Evolutionary conservation across 441 rosid species (phyloP), one percentile per base, ranked within the genome.

Genomic region (Dalechampia spathulata): DNA sequence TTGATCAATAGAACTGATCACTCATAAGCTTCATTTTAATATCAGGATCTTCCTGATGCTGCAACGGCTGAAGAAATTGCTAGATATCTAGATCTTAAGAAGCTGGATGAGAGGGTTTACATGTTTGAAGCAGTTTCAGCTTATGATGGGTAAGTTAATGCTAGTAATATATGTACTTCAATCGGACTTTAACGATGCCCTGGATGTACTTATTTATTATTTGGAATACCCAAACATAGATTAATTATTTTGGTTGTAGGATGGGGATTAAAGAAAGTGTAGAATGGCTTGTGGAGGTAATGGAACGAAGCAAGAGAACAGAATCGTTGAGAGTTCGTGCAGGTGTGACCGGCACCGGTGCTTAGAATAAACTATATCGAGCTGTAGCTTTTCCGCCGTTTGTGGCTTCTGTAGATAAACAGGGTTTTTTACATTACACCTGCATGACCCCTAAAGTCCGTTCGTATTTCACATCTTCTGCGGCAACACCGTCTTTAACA

Each of bases 251-350:
- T 62, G 14, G 46, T 61, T 67, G 77, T 86, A 93, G 99, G 71
- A 58, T 75, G 67, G 99, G 99, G 55, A 90, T 93, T 41, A 90
- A 83, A 69, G 95, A 76, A 66, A 75, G 97, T 53, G 75, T 86
- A 16, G 96, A 87, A 58, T 87, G 99, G 97, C 79, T 90, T 19
- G 83, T 87, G 23, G 89, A 79, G 20, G 96, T 78, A 65, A 93
- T 90, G 96, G 91, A 85, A 72, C 83, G 89, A 76, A 89, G 97
- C 87, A 93, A 85, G 81, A 86, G 99, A 82, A 87, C 96, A 7
- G 97, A 90, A 72, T 71, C 70, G 60, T 61, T 93, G 76, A 80
- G 87, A 69, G 80, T 70, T 28, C 96, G 96, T 10, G 79, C 88
- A 11, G 90, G 86, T 26, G 66, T 43, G 55, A 52, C 69, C 4